Conservation (phyloP, 345 rosid genomes). For the Dipteronia sinensis region DNA sequence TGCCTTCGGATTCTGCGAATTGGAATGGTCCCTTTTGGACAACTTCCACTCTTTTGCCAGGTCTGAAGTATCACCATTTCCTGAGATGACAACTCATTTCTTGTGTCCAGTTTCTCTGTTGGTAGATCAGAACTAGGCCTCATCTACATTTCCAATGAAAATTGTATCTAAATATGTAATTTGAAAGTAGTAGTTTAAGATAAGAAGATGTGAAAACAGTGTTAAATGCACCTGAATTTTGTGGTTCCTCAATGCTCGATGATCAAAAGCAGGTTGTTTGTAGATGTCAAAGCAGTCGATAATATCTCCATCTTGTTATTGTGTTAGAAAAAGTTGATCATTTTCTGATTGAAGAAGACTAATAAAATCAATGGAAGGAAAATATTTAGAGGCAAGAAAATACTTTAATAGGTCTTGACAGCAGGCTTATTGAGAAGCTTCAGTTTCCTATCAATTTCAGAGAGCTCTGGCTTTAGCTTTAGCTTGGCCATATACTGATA, state of each 20-base stretch:
- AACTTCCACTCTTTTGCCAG: constrained; percentile 52
- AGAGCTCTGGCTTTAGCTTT: neutral
- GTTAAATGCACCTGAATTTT: constrained; percentile 31
- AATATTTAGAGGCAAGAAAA: neutral
- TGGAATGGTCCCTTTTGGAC: constrained; percentile 53
- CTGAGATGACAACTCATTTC: constrained; percentile 16
- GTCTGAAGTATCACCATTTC: constrained; percentile 25
- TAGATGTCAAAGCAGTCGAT: constrained; percentile 39
- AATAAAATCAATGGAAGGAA: neutral
- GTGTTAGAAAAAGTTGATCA: neutral
- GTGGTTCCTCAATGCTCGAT: constrained; percentile 27
- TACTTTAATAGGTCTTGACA: constrained; percentile 42
- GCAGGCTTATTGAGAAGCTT: constrained; percentile 56
- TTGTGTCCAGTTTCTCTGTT: neutral
- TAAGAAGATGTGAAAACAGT: no score
- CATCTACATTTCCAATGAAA: constrained; percentile 34
- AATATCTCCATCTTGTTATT: constrained; percentile 25
- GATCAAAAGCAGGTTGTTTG: constrained; percentile 39
- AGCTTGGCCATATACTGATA: constrained; percentile 18
- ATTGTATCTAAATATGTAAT: neutral
- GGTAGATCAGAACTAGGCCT: constrained; percentile 31
- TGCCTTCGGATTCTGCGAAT: constrained; percentile 40
- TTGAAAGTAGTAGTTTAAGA: neutral
- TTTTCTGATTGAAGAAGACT: neutral
- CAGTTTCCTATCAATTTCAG: constrained; percentile 33